phyloP scores from a whole-genome alignment of 768 basidiomycete genomes.

The Suillus lakei region DNA sequence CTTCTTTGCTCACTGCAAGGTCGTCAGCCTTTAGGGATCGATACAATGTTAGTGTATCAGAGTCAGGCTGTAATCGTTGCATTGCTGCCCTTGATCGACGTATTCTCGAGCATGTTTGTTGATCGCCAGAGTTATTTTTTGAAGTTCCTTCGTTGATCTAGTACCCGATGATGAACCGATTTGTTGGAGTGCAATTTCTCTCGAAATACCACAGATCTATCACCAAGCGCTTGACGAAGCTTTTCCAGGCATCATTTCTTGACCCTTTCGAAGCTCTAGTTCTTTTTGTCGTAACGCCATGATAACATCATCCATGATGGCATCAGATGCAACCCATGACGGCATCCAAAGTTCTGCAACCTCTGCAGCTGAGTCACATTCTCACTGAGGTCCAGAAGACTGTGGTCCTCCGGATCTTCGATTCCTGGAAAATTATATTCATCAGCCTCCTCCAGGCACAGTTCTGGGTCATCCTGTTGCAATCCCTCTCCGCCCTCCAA shows the following conservation, averaged over 20 bases:
- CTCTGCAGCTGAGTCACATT: neutral
- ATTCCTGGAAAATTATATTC: neutral
- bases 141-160: constrained; percentile 6
- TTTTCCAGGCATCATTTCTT: constrained; percentile 13
- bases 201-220: constrained; percentile 9
- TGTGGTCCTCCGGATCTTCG: neutral
- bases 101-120: constrained; percentile 6
- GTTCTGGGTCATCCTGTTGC: neutral
- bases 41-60: neutral
- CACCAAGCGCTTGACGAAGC: constrained; percentile 7
- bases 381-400: neutral
- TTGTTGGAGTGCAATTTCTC: constrained; percentile 8
- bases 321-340: neutral
- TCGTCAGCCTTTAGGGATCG: neutral
- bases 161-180: constrained; percentile 1
- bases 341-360: constrained; percentile 10
- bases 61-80: neutral
- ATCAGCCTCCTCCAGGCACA: neutral
- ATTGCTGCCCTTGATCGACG: neutral
- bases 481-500: neutral
- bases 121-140: neutral
- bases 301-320: neutral
- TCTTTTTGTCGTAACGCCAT: constrained; percentile 4
- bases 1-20: constrained; percentile 13
- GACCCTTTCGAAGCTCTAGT: constrained; percentile 10